Evolutionary conservation across 805 yeast genomes (phyloP).

Genomic region (Saturnispora gosingensis): DNA sequence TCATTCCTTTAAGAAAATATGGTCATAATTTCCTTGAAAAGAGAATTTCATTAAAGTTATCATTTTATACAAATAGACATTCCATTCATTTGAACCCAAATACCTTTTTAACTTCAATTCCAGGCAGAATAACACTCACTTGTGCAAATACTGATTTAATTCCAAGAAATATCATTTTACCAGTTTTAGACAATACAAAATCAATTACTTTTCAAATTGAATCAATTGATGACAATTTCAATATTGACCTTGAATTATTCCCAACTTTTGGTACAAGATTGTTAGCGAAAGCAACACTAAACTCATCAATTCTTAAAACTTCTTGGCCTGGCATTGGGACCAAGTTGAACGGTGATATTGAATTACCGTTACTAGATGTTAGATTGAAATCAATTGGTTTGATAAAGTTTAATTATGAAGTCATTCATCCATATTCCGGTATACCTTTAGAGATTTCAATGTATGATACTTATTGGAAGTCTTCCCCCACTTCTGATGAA

Average conservation of each 20-base stretch:
- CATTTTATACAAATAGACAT: constrained; percentile 43
- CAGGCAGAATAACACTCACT: constrained; percentile 77
- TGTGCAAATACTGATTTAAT: constrained; percentile 71
- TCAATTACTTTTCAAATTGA: constrained; percentile 76
- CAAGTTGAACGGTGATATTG: constrained; percentile 31
- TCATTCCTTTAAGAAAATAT: constrained; percentile 83
- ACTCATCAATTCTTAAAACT: constrained; percentile 42
- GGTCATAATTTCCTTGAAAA: constrained; percentile 94
- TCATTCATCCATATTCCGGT: constrained; percentile 85
- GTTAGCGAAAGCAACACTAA: constrained; percentile 80
- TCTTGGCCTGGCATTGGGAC: constrained; percentile 31
- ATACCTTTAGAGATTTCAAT: constrained; percentile 77
- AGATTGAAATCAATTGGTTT: constrained; percentile 78
- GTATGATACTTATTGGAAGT: constrained; percentile 95
- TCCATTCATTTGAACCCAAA: constrained; percentile 38
- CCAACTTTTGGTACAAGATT: constrained; percentile 93
- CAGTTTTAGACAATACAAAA: constrained; percentile 59
- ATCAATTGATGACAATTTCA: constrained; percentile 54
- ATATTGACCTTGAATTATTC: constrained; percentile 79
- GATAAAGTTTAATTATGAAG: constrained; percentile 64
- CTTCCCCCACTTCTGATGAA: constrained; percentile 44
- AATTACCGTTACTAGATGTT: constrained; percentile 72
- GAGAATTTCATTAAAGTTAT: constrained; percentile 73
- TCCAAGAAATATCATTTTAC: constrained; percentile 78
- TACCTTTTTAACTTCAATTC: constrained; percentile 39